Evolutionary conservation across 2,329 filamentous ascomycete species (phyloP), one percentile per base, ranked within the genome.

Genomic region (Phyllosticta paracitricarpa): DNA sequence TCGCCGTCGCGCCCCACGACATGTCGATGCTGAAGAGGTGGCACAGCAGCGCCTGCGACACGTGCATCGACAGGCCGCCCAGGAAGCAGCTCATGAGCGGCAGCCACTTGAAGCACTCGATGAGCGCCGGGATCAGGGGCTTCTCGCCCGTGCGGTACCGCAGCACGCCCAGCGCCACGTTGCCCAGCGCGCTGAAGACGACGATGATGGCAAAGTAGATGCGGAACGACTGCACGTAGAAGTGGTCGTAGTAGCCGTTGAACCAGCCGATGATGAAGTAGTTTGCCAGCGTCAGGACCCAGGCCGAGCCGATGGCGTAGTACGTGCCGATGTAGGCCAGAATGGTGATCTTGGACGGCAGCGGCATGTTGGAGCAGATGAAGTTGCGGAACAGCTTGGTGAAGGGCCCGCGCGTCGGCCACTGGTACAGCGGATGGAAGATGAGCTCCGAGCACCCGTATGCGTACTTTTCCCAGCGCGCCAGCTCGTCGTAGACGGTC

Each of bases 381-480:
- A 94, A 93, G 61, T 77, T 81, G 63, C 85, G 82, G 81, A 93
- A 93, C 4, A 93, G 81, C 24, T 86, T 85, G 3, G 89, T 93
- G 71, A 93, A 89, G 28, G 89, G 89, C 0, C 89, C 89, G 17
- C 81, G 83, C 70, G 81, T 85, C 54, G 84, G 72, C 89, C 89
- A 93, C 66, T 84, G 85, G 63, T 83, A 82, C 63, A 93, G 78
- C 2, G 89, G 89, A 70, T 93, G 82, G 78, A 94, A 93, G 62
- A 93, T 80, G 62, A 93, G 79, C 76, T 92, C 89, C 72, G 89
- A 89, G 75, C 89, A 92, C 48, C 89, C 89, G 68, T 91, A 92
- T 2, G 89, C 89, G 71, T 91, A 91, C 75, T 93, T 93, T 70
- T 93, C 89, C 89, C 89, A 93, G 62, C 89, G 86, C 1, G 88